Conservation (phyloP, 1,284 basidiomycete species). For the Puccinia hordei region DNA sequence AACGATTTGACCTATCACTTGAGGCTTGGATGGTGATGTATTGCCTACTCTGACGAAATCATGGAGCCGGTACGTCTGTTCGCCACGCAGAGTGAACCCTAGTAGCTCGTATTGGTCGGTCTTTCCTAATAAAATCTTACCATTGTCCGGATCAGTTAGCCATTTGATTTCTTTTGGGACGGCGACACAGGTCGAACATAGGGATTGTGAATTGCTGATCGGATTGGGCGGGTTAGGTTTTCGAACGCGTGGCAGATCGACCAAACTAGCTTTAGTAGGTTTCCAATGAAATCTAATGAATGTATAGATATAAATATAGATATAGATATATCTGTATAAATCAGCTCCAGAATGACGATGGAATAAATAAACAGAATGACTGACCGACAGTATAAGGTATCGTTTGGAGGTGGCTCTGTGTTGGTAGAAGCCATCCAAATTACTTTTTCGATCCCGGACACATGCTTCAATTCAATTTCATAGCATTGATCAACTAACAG, state of each 20-base stretch:
- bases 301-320: not conserved
- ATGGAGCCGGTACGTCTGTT: constrained; percentile 15
- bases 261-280: constrained; percentile 10
- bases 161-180: constrained; percentile 31
- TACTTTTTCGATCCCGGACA: constrained; percentile 3
- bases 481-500: constrained; percentile 42
- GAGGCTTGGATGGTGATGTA: not conserved
- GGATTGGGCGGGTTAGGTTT: constrained; percentile 6
- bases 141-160: constrained; percentile 8
- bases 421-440: not conserved
- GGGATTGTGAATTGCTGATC: not conserved
- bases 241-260: not conserved
- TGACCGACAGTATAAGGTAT: constrained; percentile 30
- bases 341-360: too few relatives aligned
- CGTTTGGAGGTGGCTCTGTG: not conserved
- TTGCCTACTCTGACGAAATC: constrained; percentile 20
- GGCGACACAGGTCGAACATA: constrained; percentile 14
- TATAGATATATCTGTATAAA: not conserved
- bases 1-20: constrained; percentile 45
- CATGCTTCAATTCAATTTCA: constrained; percentile 26
- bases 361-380: not conserved
- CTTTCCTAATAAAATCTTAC: constrained; percentile 14
- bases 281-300: constrained; percentile 32
- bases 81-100: constrained; percentile 25
- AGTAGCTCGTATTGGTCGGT: constrained; percentile 26